Percentiles rank a stretch among this genome's conserved stretches.
Conservation (phyloP, 2,329 filamentous ascomycete species). For the Plectosphaerella cucumerina region DNA sequence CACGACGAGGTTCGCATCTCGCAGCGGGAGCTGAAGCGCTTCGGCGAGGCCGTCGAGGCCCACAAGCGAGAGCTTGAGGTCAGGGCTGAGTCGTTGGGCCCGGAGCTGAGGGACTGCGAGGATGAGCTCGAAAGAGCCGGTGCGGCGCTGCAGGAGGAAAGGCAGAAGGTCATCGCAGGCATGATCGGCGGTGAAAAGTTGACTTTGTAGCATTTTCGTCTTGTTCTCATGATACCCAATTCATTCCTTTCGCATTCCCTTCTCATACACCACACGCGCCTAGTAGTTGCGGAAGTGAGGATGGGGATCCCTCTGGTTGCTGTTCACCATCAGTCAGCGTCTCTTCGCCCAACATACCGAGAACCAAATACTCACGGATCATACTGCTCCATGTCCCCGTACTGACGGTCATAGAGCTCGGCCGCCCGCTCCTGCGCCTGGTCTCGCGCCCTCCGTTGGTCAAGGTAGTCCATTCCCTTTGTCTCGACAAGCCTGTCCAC, state of each 20-base stretch:
- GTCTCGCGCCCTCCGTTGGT: slow-evolving; percentile 54
- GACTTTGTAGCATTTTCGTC: too few species aligned
- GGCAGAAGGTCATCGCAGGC: slow-evolving; percentile 37
- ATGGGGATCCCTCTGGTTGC: not conserved
- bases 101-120: slow-evolving; percentile 24
- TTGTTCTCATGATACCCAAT: too few species aligned
- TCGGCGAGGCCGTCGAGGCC: not conserved
- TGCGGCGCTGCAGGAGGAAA: slow-evolving; percentile 36
- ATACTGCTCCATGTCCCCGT: slow-evolving; percentile 47
- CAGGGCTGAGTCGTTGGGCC: slow-evolving; percentile 21
- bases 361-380: slow-evolving; percentile 44
- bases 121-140: slow-evolving; percentile 27
- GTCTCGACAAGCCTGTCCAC: slow-evolving; percentile 72
- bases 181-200: not conserved
- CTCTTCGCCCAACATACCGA: not conserved
- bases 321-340: not conserved
- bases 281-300: not conserved
- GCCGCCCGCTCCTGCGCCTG: slow-evolving; percentile 55
- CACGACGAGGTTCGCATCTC: slow-evolving; percentile 40
- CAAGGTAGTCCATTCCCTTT: slow-evolving; percentile 59
- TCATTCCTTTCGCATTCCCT: not conserved
- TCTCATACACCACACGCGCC: not conserved
- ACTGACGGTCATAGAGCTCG: slow-evolving; percentile 60
- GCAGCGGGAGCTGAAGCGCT: not conserved
- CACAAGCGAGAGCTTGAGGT: slow-evolving; percentile 22